phyloP scores from a whole-genome alignment of 2,329 filamentous ascomycete genomes.

The Ustilaginoidea virens region DNA sequence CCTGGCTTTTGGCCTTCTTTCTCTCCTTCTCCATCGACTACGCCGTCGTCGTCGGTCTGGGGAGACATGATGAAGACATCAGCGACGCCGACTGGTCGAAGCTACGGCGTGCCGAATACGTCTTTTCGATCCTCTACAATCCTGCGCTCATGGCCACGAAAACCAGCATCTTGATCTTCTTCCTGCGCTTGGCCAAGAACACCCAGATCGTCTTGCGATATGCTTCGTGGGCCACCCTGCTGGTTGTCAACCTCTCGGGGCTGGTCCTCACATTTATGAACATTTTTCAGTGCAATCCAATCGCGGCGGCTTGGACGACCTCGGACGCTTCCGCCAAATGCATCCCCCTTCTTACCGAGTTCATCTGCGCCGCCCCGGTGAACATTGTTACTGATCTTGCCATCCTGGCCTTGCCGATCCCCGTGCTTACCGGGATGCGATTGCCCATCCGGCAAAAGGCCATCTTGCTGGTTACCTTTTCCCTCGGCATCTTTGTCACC shows the following conservation, averaged over 20 bases:
- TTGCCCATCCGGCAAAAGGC: slow-evolving; percentile 75
- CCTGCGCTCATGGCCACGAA: slow-evolving; percentile 84
- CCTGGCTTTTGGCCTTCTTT: slow-evolving; percentile 59
- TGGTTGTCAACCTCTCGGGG: slow-evolving; percentile 65
- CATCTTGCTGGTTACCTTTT: slow-evolving; percentile 74
- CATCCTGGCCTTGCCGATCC: slow-evolving; percentile 75
- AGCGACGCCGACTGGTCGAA: slow-evolving; percentile 26
- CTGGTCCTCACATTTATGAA: slow-evolving; percentile 71
- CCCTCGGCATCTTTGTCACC: slow-evolving; percentile 73
- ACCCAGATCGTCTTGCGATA: slow-evolving; percentile 61
- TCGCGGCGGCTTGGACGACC: slow-evolving; percentile 50
- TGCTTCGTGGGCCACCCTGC: slow-evolving; percentile 67
- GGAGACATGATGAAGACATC: slow-evolving; percentile 50
- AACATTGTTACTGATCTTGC: slow-evolving; percentile 87
- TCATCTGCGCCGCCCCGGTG: slow-evolving; percentile 65
- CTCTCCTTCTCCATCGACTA: slow-evolving; percentile 51
- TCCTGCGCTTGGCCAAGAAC: slow-evolving; percentile 66
- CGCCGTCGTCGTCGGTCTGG: slow-evolving; percentile 48
- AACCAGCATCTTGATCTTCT: slow-evolving; percentile 84
- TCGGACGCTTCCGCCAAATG: slow-evolving; percentile 23
- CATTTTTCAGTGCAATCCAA: slow-evolving; percentile 70
- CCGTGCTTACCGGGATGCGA: slow-evolving; percentile 73
- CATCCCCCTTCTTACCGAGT: slow-evolving; percentile 44
- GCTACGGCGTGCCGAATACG: slow-evolving; percentile 46
- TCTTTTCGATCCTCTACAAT: slow-evolving; percentile 57